Evolutionary conservation across 2,329 filamentous ascomycete genomes (phyloP).

Genomic region (Paecilomyces fulvus): DNA sequence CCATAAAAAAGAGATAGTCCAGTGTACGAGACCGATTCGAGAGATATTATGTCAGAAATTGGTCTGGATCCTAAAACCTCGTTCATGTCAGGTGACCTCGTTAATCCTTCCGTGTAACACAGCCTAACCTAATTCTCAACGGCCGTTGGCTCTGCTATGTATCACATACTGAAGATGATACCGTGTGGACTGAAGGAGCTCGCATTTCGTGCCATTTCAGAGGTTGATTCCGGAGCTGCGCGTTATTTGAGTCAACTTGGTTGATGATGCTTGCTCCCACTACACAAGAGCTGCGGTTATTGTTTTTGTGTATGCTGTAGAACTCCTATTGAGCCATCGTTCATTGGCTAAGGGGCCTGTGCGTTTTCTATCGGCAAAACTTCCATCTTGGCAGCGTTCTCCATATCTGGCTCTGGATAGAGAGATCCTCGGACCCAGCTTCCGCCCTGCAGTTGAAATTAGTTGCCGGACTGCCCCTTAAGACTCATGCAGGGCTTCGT

Average conservation of each 20-base stretch:
- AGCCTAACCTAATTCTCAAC: neutral
- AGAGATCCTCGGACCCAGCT: too few species aligned
- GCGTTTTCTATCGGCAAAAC: neutral
- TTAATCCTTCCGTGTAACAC: neutral
- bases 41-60: neutral
- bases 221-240: neutral
- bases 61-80: neutral
- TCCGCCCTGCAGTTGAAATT: neutral
- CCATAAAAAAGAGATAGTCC: neutral
- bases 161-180: neutral
- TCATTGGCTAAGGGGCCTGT: neutral
- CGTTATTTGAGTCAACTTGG: neutral
- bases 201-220: neutral
- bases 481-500: neutral
- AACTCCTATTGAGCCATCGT: neutral
- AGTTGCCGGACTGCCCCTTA: neutral
- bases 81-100: neutral
- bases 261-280: neutral
- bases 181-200: neutral
- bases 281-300: neutral
- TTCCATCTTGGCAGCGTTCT: neutral
- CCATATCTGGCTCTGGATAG: neutral
- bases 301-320: neutral
- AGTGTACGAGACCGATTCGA: neutral
- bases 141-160: neutral